phyloP scores from a whole-genome alignment of 108 stramenopile genomes.

The Discostella stelligeroides region DNA sequence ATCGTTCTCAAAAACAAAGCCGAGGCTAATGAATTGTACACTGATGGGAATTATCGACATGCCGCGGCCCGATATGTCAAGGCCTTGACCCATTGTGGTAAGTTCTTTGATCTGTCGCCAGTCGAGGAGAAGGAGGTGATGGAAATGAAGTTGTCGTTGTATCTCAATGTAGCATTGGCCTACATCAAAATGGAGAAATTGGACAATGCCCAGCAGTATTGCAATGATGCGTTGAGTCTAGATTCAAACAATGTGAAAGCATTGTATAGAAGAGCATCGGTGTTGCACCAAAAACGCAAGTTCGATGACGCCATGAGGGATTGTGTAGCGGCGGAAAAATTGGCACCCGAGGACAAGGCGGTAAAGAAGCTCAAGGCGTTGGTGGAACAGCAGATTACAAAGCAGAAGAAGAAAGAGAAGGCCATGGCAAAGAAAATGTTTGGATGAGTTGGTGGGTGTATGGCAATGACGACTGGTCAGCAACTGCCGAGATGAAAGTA shows the following conservation, averaged over 20 bases:
- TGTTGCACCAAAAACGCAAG: conserved; percentile 54
- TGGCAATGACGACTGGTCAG: neutral
- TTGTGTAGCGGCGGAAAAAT: conserved; percentile 43
- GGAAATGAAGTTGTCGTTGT: conserved; percentile 48
- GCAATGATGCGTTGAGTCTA: conserved; percentile 57
- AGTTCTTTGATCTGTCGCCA: conserved; percentile 60
- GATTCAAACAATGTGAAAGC: conserved; percentile 54
- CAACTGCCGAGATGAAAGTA: too few relatives aligned
- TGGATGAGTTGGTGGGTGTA: conserved; percentile 16
- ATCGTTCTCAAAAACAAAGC: conserved; percentile 66
- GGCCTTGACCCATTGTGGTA: conserved; percentile 57
- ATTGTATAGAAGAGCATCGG: conserved; percentile 56
- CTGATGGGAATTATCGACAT: conserved; percentile 50
- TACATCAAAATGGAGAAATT: conserved; percentile 58
- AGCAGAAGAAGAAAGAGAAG: conserved; percentile 62
- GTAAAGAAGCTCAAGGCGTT: conserved; percentile 47
- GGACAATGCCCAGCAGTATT: conserved; percentile 51
- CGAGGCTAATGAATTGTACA: conserved; percentile 60
- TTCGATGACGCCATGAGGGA: conserved; percentile 61
- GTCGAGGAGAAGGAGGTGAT: conserved; percentile 56
- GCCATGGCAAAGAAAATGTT: conserved; percentile 72
- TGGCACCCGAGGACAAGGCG: conserved; percentile 61
- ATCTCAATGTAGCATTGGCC: conserved; percentile 58
- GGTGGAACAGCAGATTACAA: conserved; percentile 52
- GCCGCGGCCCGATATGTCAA: conserved; percentile 65